These are phyloP conservation scores for Salpingoeca rosetta DNA, from an alignment of 78 protist species.

Conservation along the genomic window DNA sequence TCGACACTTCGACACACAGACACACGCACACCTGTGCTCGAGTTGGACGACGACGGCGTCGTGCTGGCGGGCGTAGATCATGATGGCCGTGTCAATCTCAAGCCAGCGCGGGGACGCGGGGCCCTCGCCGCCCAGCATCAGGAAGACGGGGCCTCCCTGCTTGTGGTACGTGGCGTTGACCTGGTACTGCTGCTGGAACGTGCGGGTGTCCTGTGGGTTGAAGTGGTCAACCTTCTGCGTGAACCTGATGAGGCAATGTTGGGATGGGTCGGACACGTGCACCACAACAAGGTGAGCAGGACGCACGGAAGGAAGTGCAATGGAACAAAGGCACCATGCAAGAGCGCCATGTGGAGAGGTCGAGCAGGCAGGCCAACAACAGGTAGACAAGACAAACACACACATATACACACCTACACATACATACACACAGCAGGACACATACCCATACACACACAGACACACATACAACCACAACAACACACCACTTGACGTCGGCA, in stretches of 20 bases:
- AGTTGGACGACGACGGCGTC: neutral
- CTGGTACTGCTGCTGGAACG: neutral
- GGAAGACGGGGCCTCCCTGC: neutral
- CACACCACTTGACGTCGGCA: too few species aligned
- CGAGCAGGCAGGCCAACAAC: neutral
- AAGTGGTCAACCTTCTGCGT: constrained; percentile 1
- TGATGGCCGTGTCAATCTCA: neutral
- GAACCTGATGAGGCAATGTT: neutral
- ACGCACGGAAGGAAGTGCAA: neutral
- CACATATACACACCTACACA: neutral
- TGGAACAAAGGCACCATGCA: neutral
- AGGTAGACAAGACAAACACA: neutral
- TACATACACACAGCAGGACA: too few species aligned
- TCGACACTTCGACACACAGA: neutral
- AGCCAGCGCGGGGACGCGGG: neutral
- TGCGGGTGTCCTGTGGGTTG: neutral
- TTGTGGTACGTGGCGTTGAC: neutral
- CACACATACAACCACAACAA: too few species aligned
- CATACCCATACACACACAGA: too few species aligned
- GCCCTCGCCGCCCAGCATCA: neutral
- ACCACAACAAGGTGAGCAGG: neutral
- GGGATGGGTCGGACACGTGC: neutral
- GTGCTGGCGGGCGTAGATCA: neutral
- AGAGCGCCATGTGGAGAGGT: neutral
- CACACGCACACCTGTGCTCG: neutral